Evolutionary conservation across 2,329 filamentous ascomycete genomes (phyloP).

Genomic region (Macrophomina tecta): DNA sequence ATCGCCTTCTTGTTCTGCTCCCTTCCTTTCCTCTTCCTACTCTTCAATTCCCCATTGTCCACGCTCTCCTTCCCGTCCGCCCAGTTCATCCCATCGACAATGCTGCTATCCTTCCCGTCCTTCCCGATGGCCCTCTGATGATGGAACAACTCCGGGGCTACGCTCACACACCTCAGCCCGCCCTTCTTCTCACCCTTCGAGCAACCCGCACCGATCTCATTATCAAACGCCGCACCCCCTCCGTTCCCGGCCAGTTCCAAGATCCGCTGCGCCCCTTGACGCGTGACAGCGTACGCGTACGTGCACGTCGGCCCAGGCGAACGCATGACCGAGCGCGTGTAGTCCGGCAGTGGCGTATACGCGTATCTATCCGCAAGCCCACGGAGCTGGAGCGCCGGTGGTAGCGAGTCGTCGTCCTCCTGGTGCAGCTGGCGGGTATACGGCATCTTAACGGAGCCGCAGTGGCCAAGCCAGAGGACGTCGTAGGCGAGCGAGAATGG

Average conservation of each 20-base stretch:
- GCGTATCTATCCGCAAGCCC: conserved; percentile 32
- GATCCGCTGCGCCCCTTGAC: conserved; percentile 34
- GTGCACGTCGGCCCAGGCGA: conserved; percentile 28
- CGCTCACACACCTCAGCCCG: conserved; percentile 37
- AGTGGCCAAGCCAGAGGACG: conserved; percentile 46
- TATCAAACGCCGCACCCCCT: conserved; percentile 25
- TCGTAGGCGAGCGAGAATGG: conserved; percentile 46
- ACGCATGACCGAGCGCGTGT: conserved; percentile 29
- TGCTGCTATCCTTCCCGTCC: conserved; percentile 5
- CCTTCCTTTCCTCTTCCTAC: neutral
- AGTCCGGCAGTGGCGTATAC: conserved; percentile 33
- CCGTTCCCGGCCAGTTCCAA: conserved; percentile 26
- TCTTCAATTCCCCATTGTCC: neutral
- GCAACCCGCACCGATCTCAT: conserved; percentile 18
- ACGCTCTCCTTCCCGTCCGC: neutral
- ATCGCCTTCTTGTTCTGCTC: neutral
- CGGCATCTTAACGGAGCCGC: conserved; percentile 33
- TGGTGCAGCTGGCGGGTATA: conserved; percentile 31
- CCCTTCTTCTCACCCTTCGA: conserved; percentile 9
- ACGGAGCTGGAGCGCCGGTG: conserved; percentile 34
- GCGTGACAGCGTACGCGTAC: conserved; percentile 31
- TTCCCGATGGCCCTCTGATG: conserved; percentile 29
- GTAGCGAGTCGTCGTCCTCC: conserved; percentile 26
- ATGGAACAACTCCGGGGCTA: conserved; percentile 37
- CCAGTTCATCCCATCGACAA: conserved; percentile 25